These are phyloP conservation scores for Phylloporus sp. DNA, from an alignment of 768 basidiomycete genomes.

Conservation along the genomic window DNA sequence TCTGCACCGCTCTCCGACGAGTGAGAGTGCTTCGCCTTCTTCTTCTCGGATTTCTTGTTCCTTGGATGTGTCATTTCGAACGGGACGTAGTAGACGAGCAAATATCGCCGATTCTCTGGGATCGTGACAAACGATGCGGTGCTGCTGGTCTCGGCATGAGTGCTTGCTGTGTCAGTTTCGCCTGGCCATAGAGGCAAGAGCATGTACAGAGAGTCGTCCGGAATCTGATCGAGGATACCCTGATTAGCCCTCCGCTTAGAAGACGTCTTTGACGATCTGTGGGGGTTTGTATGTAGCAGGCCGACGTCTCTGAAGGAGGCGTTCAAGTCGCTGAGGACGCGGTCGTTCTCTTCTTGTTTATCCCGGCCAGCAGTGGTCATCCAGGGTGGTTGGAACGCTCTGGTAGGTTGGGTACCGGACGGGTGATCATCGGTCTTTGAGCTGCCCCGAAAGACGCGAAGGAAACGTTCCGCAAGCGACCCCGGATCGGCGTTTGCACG, in stretches of 20 bases:
- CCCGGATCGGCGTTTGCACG: conserved; percentile 19
- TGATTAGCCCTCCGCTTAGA: conserved; percentile 17
- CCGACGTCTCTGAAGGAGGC: conserved; percentile 79
- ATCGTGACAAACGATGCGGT: conserved; percentile 36
- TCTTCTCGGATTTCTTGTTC: conserved; percentile 27
- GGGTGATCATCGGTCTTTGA: conserved; percentile 22
- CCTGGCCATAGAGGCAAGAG: conserved; percentile 80
- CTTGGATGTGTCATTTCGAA: conserved; percentile 25
- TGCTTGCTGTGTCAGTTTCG: conserved; percentile 52
- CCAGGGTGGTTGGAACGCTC: conserved; percentile 52
- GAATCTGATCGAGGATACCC: conserved; percentile 57
- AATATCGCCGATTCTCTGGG: conserved; percentile 55
- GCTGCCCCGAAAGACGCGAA: conserved; percentile 18
- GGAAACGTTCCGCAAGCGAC: conserved; percentile 19
- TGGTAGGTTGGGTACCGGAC: conserved; percentile 25
- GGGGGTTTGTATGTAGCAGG: conserved; percentile 53
- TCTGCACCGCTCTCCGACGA: conserved; percentile 25
- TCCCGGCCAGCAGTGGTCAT: conserved; percentile 57
- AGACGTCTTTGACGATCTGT: conserved; percentile 23
- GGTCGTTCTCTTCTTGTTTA: conserved; percentile 62
- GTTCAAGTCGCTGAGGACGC: conserved; percentile 64
- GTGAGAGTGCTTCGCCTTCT: conserved; percentile 27
- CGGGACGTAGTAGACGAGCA: conserved; percentile 78
- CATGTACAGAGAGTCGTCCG: conserved; percentile 73
- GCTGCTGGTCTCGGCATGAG: conserved; percentile 19